A percentile compares a stretch with the other conserved stretches of the same genome.
These are phyloP conservation scores for Salvia splendens DNA, from an alignment of 257 asterid species.

Conservation along the genomic window DNA sequence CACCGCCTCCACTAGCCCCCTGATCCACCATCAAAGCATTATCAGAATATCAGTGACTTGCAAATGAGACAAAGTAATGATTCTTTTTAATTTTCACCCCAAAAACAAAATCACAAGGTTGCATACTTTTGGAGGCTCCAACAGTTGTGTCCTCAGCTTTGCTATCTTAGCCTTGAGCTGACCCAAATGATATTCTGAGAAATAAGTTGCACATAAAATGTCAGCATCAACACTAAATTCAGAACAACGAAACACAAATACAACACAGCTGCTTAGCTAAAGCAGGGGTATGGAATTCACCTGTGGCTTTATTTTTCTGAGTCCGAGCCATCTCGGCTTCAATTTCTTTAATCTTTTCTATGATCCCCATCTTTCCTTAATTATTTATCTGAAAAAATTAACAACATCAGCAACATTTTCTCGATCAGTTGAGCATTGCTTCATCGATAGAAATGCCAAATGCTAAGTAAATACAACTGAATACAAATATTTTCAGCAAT, in stretches of 20 bases:
- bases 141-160: slow-evolving; percentile 91
- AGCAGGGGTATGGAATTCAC: slow-evolving; percentile 34
- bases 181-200: slow-evolving; percentile 95
- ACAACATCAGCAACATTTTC: slow-evolving; percentile 8
- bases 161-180: slow-evolving; percentile 99
- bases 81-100: neutral
- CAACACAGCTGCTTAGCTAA: neutral
- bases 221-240: slow-evolving; percentile 23
- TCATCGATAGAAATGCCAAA: slow-evolving; percentile 11
- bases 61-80: neutral
- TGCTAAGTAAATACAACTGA: slow-evolving; percentile 6
- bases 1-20: slow-evolving; percentile 99
- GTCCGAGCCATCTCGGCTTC: slow-evolving; percentile 99
- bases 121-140: slow-evolving; percentile 99
- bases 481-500: slow-evolving; percentile 10
- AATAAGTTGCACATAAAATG: slow-evolving; percentile 9
- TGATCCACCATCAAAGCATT: slow-evolving; percentile 36
- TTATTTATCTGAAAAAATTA: slow-evolving; percentile 43
- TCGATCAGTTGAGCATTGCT: slow-evolving; percentile 25
- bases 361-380: slow-evolving; percentile 76
- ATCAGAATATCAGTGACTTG: slow-evolving; percentile 25
- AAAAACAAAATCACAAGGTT: neutral
- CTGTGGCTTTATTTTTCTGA: slow-evolving; percentile 98
- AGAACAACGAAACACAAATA: neutral
- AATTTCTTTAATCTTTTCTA: slow-evolving; percentile 91